Percentiles rank a stretch among this genome's conserved stretches.
Evolutionary conservation across 495 filamentous ascomycete genomes (phyloP).

Genomic region (Usnea hakonensis): DNA sequence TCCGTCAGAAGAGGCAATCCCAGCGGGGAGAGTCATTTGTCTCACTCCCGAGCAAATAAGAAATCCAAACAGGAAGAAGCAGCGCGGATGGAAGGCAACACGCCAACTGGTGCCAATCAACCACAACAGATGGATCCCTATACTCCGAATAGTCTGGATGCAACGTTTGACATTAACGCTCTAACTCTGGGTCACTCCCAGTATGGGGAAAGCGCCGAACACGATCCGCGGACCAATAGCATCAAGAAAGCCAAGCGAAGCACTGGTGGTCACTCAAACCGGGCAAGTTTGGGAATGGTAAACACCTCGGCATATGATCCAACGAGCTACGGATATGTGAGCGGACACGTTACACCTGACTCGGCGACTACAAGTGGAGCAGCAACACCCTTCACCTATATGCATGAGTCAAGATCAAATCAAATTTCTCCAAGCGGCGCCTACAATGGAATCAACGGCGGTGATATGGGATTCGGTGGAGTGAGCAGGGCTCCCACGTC

Average conservation of each 20-base stretch:
- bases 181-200: constrained; percentile 38
- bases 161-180: constrained; percentile 35
- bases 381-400: constrained; percentile 22
- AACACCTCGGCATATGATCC: constrained; percentile 15
- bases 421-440: constrained; percentile 14
- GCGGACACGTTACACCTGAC: constrained; percentile 24
- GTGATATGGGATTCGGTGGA: neutral
- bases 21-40: constrained; percentile 82
- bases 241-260: constrained; percentile 42
- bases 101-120: constrained; percentile 27
- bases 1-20: constrained; percentile 91
- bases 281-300: constrained; percentile 13
- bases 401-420: constrained; percentile 17
- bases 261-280: constrained; percentile 26
- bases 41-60: constrained; percentile 82
- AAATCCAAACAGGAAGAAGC: constrained; percentile 38
- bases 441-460: neutral
- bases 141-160: constrained; percentile 16
- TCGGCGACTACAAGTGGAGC: constrained; percentile 24
- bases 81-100: constrained; percentile 31
- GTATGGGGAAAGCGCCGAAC: constrained; percentile 27
- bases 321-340: constrained; percentile 13
- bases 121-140: constrained; percentile 11
- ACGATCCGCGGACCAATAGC: constrained; percentile 51
- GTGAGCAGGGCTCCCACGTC: constrained; percentile 11